Conservation (phyloP, 1,284 basidiomycete species). For the Naganishia cerealis region DNA sequence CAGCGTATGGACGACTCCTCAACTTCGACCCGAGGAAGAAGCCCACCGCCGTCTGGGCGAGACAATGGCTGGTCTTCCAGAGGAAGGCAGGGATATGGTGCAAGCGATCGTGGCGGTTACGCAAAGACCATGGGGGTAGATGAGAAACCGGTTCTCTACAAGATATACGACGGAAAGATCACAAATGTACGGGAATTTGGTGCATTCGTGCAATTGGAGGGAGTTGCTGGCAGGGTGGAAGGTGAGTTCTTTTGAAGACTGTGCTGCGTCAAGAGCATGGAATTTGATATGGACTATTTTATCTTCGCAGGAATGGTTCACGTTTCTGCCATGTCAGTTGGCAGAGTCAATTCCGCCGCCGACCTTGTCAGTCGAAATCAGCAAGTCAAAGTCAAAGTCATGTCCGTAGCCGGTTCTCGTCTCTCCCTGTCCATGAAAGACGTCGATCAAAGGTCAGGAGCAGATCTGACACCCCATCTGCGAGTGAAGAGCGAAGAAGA, state of each 20-base stretch:
- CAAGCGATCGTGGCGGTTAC: constrained; percentile 35
- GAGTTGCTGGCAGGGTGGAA: constrained; percentile 79
- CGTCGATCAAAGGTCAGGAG: constrained; percentile 85
- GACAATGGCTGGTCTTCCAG: constrained; percentile 41
- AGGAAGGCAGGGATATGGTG: constrained; percentile 36
- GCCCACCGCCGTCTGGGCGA: constrained; percentile 29
- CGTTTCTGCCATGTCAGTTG: constrained; percentile 80
- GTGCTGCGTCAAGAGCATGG: background rate
- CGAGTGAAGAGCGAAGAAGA: constrained; percentile 91
- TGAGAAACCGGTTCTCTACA: constrained; percentile 83
- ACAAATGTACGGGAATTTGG: constrained; percentile 90
- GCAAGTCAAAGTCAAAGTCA: constrained; percentile 89
- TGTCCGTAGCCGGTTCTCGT: constrained; percentile 80
- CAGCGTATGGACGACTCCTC: constrained; percentile 53
- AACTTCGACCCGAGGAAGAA: constrained; percentile 31
- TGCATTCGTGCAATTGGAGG: constrained; percentile 86
- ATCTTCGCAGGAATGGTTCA: constrained; percentile 80
- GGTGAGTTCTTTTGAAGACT: constrained; percentile 59
- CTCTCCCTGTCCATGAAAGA: constrained; percentile 94
- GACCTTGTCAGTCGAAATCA: constrained; percentile 84
- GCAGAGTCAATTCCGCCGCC: constrained; percentile 78
- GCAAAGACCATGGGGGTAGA: constrained; percentile 59
- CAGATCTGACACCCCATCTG: constrained; percentile 87
- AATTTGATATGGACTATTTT: constrained; percentile 30
- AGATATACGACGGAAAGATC: constrained; percentile 88